These are phyloP conservation scores for Gentiana macrophylla DNA, from an alignment of 257 asterid genomes.

Conservation along the genomic window DNA sequence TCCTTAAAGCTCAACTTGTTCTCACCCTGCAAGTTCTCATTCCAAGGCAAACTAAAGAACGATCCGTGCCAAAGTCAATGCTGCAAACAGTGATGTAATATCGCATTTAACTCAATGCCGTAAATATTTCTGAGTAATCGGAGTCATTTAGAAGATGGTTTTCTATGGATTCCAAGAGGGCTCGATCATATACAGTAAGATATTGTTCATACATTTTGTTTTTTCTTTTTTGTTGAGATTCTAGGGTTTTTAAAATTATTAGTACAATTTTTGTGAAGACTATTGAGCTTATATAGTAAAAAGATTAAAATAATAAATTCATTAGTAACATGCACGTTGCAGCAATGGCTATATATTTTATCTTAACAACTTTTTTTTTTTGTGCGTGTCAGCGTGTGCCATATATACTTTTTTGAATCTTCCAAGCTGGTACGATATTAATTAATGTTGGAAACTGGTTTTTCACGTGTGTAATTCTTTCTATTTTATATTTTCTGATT, in stretches of 20 bases:
- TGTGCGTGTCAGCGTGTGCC: too few relatives aligned
- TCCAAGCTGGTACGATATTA: too few relatives aligned
- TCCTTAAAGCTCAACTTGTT: too few relatives aligned
- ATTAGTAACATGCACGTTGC: not conserved
- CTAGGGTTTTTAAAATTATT: not conserved
- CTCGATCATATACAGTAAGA: not conserved
- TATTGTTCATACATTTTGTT: not conserved
- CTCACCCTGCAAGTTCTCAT: too few relatives aligned
- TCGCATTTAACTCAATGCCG: not conserved
- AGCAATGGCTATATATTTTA: not conserved
- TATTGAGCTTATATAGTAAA: not conserved
- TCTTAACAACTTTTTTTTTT: not conserved
- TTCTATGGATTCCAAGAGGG: not conserved
- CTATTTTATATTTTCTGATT: too few relatives aligned
- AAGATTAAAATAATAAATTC: not conserved
- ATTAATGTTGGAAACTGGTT: too few relatives aligned
- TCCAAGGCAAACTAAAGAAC: too few relatives aligned
- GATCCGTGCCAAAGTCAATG: too few relatives aligned
- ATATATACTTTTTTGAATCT: too few relatives aligned
- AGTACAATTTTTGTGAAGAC: too few relatives aligned
- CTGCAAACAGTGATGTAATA: too few relatives aligned
- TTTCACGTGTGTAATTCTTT: too few relatives aligned
- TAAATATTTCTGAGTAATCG: not conserved
- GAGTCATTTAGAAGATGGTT: slow-evolving; percentile 5
- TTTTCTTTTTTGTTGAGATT: not conserved